phyloP scores from a whole-genome alignment of 495 filamentous ascomycete genomes.

The Baudoinia panamericana region DNA sequence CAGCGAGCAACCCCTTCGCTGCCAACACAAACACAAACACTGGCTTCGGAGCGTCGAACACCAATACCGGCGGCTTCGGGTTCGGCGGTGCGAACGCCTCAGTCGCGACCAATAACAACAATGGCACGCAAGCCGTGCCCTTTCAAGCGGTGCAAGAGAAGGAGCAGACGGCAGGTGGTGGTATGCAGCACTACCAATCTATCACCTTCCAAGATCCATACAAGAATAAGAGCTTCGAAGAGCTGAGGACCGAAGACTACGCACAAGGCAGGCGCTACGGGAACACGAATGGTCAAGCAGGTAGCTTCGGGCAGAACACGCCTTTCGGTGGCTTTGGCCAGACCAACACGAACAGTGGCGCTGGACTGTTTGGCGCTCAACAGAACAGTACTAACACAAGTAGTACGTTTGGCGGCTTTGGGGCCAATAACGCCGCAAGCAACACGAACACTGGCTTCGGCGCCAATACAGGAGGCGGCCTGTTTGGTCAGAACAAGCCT shows the following conservation, averaged over 20 bases:
- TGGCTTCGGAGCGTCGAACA: slow-evolving; percentile 14
- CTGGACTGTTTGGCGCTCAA: slow-evolving; percentile 21
- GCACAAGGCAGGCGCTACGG: slow-evolving; percentile 70
- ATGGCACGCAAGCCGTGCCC: slow-evolving; percentile 59
- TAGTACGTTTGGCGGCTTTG: slow-evolving; percentile 24
- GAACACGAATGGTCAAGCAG: slow-evolving; percentile 64
- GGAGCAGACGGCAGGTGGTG: slow-evolving; percentile 42
- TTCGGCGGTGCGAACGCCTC: slow-evolving; percentile 33
- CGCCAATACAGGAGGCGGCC: slow-evolving; percentile 39
- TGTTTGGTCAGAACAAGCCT: slow-evolving; percentile 30
- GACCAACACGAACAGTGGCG: slow-evolving; percentile 30
- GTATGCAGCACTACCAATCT: slow-evolving; percentile 67
- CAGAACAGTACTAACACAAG: slow-evolving; percentile 33
- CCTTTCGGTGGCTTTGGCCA: slow-evolving; percentile 46
- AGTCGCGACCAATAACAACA: slow-evolving; percentile 26
- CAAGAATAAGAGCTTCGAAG: slow-evolving; percentile 78
- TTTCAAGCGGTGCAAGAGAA: slow-evolving; percentile 75
- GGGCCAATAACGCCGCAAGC: slow-evolving; percentile 33
- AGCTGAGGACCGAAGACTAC: slow-evolving; percentile 82
- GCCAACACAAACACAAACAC: slow-evolving; percentile 7
- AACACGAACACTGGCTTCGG: slow-evolving; percentile 29
- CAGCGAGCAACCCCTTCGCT: slow-evolving; percentile 11
- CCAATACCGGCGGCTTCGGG: slow-evolving; percentile 7
- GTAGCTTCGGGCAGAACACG: slow-evolving; percentile 62
- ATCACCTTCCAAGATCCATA: slow-evolving; percentile 79